Conservation (phyloP, 2,329 filamentous ascomycete genomes). For the Blastomyces silverae region DNA sequence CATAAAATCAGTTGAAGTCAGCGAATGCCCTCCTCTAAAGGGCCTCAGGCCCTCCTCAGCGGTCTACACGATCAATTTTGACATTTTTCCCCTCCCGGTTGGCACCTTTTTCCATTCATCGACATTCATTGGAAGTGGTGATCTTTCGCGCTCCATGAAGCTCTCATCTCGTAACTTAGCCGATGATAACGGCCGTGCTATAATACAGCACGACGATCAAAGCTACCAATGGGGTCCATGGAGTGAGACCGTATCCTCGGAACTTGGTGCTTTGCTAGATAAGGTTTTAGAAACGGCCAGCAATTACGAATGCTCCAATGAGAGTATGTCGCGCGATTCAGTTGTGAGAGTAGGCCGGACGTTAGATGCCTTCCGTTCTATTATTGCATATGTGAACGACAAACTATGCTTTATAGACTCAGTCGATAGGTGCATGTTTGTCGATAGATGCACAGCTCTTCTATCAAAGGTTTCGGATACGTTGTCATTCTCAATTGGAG, state of each 20-base stretch:
- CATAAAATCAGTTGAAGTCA: slow-evolving; percentile 11
- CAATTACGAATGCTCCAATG: slow-evolving; percentile 12
- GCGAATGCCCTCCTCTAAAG: slow-evolving; percentile 19
- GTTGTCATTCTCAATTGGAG: slow-evolving; percentile 1
- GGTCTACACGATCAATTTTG: slow-evolving; percentile 49
- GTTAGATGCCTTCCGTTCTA: slow-evolving; percentile 33
- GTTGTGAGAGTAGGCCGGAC: slow-evolving; percentile 17
- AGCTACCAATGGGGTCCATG: slow-evolving; percentile 47
- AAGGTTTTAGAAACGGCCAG: slow-evolving; percentile 22
- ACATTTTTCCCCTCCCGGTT: slow-evolving; percentile 43
- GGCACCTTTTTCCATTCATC: slow-evolving; percentile 52
- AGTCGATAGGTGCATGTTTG: slow-evolving; percentile 47
- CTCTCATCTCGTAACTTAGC: slow-evolving; percentile 42
- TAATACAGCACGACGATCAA: slow-evolving; percentile 33
- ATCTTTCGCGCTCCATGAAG: slow-evolving; percentile 44
- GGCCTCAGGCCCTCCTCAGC: slow-evolving; percentile 47
- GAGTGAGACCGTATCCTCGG: slow-evolving; percentile 50
- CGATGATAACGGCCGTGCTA: slow-evolving; percentile 33
- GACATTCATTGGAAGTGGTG: slow-evolving; percentile 54
- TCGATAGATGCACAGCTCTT: slow-evolving; percentile 32
- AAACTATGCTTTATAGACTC: slow-evolving; percentile 49
- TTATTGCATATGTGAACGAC: slow-evolving; percentile 46
- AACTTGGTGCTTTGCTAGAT: slow-evolving; percentile 37
- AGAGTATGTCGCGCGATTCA: slow-evolving; percentile 12
- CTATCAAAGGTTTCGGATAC: slow-evolving; percentile 39